These are phyloP conservation scores for Pisolithus tinctorius DNA, from an alignment of 768 basidiomycete species.

Conservation along the genomic window DNA sequence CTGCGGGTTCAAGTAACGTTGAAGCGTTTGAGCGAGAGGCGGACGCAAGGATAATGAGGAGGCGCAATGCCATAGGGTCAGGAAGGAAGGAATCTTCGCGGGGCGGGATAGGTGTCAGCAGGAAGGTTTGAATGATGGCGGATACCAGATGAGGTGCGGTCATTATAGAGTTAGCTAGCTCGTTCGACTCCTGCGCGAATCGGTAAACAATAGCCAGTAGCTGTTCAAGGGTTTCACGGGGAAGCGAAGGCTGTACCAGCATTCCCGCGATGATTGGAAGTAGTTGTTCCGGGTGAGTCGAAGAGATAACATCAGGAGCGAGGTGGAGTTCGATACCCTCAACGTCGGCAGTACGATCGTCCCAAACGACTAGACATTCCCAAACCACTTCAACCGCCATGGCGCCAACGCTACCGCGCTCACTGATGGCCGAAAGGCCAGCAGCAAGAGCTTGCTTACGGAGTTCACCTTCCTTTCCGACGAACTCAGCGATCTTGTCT, in stretches of 20 bases:
- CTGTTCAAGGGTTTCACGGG: slow-evolving; percentile 44
- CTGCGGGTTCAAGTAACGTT: slow-evolving; percentile 47
- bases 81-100: slow-evolving; percentile 25
- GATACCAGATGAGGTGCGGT: slow-evolving; percentile 46
- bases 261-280: slow-evolving; percentile 45
- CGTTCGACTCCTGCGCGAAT: slow-evolving; percentile 53
- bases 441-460: slow-evolving; percentile 60
- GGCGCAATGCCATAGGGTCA: slow-evolving; percentile 44
- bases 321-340: slow-evolving; percentile 40
- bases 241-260: slow-evolving; percentile 36
- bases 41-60: slow-evolving; percentile 50
- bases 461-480: slow-evolving; percentile 34
- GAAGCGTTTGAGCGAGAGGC: slow-evolving; percentile 67
- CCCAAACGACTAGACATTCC: slow-evolving; percentile 69
- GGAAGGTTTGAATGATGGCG: slow-evolving; percentile 47
- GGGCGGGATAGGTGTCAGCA: slow-evolving; percentile 48
- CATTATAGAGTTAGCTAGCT: slow-evolving; percentile 44
- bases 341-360: slow-evolving; percentile 22
- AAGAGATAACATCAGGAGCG: slow-evolving; percentile 8
- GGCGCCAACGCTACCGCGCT: slow-evolving; percentile 62
- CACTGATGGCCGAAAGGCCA: slow-evolving; percentile 58
- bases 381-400: slow-evolving; percentile 67
- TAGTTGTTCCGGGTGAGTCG: slow-evolving; percentile 23
- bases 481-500: slow-evolving; percentile 7
- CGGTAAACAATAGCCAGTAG: slow-evolving; percentile 55